Conservation (phyloP, 116 monocot genomes). For the Posidonia oceanica region DNA sequence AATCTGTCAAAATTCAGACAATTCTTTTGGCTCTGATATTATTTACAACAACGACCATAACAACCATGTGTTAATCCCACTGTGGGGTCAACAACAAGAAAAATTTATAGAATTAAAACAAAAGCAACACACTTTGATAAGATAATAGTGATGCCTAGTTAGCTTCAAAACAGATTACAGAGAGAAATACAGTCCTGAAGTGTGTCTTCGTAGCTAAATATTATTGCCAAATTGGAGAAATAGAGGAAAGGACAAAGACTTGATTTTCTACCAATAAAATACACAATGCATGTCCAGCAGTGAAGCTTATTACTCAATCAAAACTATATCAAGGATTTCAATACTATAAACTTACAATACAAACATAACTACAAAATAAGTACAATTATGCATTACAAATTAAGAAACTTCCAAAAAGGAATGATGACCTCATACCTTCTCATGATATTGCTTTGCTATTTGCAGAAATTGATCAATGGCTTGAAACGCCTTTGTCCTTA, state of each 20-base stretch:
- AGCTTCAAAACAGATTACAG: too few species aligned
- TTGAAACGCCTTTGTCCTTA: constrained; percentile 89
- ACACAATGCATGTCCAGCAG: too few species aligned
- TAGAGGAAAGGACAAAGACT: too few species aligned
- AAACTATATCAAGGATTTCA: not conserved
- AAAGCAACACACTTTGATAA: too few species aligned
- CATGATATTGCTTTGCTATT: constrained; percentile 85
- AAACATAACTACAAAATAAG: not conserved
- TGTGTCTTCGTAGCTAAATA: too few species aligned
- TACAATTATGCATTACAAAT: not conserved
- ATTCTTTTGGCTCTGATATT: not conserved
- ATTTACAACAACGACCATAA: not conserved
- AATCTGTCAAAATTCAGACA: too few species aligned
- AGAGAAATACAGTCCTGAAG: too few species aligned
- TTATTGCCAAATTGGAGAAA: too few species aligned
- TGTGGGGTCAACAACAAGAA: not conserved
- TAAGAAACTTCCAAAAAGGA: not conserved
- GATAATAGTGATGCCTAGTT: too few species aligned
- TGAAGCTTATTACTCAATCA: too few species aligned
- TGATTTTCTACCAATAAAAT: too few species aligned
- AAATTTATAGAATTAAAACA: not conserved
- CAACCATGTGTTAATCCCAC: not conserved
- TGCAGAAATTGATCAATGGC: constrained; percentile 90
- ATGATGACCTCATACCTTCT: constrained; percentile 51
- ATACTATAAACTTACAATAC: not conserved